Percentiles rank a stretch among this genome's conserved stretches.
phyloP scores from a whole-genome alignment of 345 rosid species.

The Dipteronia sinensis region DNA sequence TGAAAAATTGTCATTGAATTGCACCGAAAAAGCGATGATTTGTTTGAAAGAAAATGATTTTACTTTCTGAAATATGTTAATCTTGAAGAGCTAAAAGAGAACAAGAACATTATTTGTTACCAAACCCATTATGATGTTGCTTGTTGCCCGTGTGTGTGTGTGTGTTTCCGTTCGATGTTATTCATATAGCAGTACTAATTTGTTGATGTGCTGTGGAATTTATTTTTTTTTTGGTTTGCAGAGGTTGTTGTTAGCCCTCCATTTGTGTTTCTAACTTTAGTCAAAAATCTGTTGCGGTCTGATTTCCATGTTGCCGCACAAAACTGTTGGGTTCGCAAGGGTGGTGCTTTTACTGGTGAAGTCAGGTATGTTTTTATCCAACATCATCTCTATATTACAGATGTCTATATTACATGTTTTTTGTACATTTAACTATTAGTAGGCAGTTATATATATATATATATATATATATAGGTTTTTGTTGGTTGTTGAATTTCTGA shows the following conservation, averaged over 20 bases:
- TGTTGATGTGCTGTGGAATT: neutral
- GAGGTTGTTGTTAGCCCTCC: conserved; percentile 85
- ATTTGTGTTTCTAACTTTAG: conserved; percentile 57
- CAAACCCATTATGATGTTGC: neutral
- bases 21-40: neutral
- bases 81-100: no score
- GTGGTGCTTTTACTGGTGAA: conserved; percentile 76
- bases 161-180: neutral
- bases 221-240: conserved; percentile 24
- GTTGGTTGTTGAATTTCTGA: neutral
- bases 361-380: conserved; percentile 44
- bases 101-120: no score
- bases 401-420: neutral
- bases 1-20: neutral
- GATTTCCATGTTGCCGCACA: conserved; percentile 73
- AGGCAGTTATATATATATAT: neutral
- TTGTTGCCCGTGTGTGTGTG: neutral
- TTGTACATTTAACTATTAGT: neutral
- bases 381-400: neutral
- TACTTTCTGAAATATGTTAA: no score
- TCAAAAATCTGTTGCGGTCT: conserved; percentile 44
- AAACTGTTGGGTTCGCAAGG: conserved; percentile 73
- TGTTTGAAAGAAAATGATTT: neutral
- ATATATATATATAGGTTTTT: neutral
- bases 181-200: neutral